Evolutionary conservation across 495 filamentous ascomycete species (phyloP), one percentile per base, ranked within the genome.

Genomic region (Penicillium ucsense): DNA sequence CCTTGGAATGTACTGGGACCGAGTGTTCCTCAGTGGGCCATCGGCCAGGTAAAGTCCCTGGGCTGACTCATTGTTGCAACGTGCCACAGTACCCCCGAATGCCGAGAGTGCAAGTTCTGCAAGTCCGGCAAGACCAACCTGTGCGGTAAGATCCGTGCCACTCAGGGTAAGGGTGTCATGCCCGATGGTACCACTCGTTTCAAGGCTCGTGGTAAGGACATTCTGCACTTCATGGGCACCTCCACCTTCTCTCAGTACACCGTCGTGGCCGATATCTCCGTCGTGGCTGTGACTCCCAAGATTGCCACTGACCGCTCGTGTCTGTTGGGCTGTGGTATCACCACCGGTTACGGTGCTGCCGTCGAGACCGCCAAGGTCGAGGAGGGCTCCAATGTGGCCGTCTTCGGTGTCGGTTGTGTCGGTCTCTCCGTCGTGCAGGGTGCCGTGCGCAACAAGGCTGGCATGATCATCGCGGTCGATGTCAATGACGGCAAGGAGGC

Each of bases 241-340:
- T 95, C 89, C 10, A 98, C 92, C 56, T 98, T 98, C 78, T 89
- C 88, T 11, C 91, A 97, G 73, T 98, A 94, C 73, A 97, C 94
- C 38, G 92, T 98, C 49, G 89, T 98, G 8, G 91, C 92, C 65
- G 92, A 98, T 64, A 98, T 98, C 73, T 95, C 89, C 40, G 92
- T 96, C 40, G 92, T 97, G 10, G 85, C 89, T 41, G 89, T 97
- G 54, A 94, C 88, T 43, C 77, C 78, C 46, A 81, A 92, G 54
- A 91, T 90, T n/a, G 83, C 88, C 40, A 94, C 94, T 80, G 92
- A 98, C 74, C 84, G 88, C 47, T 90, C 91, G 12, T 98, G 92
- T 65, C 75, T 98, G 61, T 78, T 98, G 38, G 92, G 92, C 52
- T 98, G 92, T 68, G 92, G 92, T 64, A 97, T 98, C 74, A 98